These are phyloP conservation scores for Xylaria sp. DNA, from an alignment of 2,329 filamentous ascomycete species.

Conservation along the genomic window DNA sequence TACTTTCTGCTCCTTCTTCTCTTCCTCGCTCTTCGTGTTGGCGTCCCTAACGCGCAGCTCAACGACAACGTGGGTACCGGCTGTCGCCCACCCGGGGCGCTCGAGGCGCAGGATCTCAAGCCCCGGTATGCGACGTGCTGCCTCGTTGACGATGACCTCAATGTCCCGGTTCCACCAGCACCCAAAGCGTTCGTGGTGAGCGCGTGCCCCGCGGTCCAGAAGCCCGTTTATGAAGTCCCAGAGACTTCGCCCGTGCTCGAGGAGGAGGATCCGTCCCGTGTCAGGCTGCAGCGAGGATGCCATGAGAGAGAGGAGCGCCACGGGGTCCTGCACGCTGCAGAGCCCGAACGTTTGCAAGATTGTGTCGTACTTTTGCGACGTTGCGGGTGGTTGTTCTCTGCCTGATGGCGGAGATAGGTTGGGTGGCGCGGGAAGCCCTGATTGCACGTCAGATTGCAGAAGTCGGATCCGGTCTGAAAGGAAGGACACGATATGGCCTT, in stretches of 20 bases:
- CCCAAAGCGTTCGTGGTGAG: slow-evolving; percentile 68
- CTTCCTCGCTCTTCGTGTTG: slow-evolving; percentile 3
- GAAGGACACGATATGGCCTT: slow-evolving; percentile 47
- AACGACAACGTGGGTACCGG: slow-evolving; percentile 68
- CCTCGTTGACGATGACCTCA: slow-evolving; percentile 62
- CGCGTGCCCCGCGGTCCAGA: slow-evolving; percentile 64
- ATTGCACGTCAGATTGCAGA: slow-evolving; percentile 60
- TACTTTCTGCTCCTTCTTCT: slow-evolving; percentile 10
- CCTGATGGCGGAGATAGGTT: slow-evolving; percentile 50
- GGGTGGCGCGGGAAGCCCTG: slow-evolving; percentile 54
- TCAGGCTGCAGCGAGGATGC: slow-evolving; percentile 62
- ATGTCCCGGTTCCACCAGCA: slow-evolving; percentile 77
- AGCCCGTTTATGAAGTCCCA: slow-evolving; percentile 63
- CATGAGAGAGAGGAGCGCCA: slow-evolving; percentile 63
- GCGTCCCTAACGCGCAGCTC: slow-evolving; percentile 60
- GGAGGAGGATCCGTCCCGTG: slow-evolving; percentile 67
- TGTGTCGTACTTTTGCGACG: slow-evolving; percentile 66
- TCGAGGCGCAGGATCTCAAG: slow-evolving; percentile 66
- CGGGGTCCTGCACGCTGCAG: slow-evolving; percentile 69
- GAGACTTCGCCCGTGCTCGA: slow-evolving; percentile 70
- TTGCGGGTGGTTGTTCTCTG: slow-evolving; percentile 52
- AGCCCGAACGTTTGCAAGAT: slow-evolving; percentile 72
- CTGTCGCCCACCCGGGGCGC: slow-evolving; percentile 62
- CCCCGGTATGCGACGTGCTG: slow-evolving; percentile 59
- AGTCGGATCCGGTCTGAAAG: slow-evolving; percentile 58